Conservation (phyloP, 140 eudicot genomes). For the Erigeron philadelphicus region DNA sequence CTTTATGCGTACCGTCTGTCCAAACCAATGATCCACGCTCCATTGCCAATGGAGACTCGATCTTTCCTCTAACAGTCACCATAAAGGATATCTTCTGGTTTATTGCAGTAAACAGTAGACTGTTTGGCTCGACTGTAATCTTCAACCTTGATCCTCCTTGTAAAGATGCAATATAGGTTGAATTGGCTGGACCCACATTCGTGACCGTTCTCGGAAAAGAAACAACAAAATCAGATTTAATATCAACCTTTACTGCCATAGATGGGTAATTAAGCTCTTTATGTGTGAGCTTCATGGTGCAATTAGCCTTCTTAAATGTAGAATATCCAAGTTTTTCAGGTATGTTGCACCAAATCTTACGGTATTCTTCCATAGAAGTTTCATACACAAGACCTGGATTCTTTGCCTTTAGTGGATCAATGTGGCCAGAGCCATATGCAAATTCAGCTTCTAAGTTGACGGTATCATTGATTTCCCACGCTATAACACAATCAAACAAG, state of each 20-base stretch:
- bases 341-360: constrained; percentile 30
- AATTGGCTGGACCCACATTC: constrained; percentile 25
- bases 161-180: constrained; percentile 22
- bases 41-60: neutral
- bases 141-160: neutral
- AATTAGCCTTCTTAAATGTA: neutral
- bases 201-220: constrained; percentile 24
- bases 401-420: constrained; percentile 37
- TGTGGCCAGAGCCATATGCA: constrained; percentile 42
- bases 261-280: constrained; percentile 29
- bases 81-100: constrained; percentile 6
- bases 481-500: constrained; percentile 16
- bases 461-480: constrained; percentile 25
- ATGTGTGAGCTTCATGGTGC: neutral
- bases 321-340: neutral
- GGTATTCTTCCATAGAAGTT: constrained; percentile 22
- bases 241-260: constrained; percentile 8
- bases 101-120: neutral
- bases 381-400: constrained; percentile 50
- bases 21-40: constrained; percentile 13
- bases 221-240: neutral
- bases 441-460: constrained; percentile 27
- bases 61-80: constrained; percentile 10
- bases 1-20: constrained; percentile 21
- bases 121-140: constrained; percentile 6